Percentiles rank a stretch among this genome's conserved stretches.
These are phyloP conservation scores for Tricholoma terreum DNA, from an alignment of 768 basidiomycete genomes.

Conservation along the genomic window DNA sequence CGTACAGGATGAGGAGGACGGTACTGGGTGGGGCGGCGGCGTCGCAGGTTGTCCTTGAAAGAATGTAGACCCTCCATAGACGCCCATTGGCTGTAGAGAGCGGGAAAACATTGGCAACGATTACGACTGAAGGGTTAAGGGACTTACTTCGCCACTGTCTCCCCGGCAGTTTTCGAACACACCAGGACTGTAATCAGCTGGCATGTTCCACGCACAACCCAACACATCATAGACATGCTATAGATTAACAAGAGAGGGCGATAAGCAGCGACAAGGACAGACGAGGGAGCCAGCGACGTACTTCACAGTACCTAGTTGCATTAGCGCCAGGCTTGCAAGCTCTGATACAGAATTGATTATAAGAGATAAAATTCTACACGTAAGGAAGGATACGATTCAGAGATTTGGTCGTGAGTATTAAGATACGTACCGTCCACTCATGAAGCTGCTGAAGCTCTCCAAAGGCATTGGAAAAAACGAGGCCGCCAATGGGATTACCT, in stretches of 20 bases:
- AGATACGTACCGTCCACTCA: slow-evolving; percentile 65
- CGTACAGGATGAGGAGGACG: slow-evolving; percentile 60
- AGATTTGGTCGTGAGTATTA: not conserved
- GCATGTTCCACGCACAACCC: slow-evolving; percentile 58
- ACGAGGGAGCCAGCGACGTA: not conserved
- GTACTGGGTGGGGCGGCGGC: slow-evolving; percentile 54
- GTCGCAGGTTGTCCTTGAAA: slow-evolving; percentile 58
- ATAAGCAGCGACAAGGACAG: not conserved
- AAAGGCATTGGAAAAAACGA: slow-evolving; percentile 71
- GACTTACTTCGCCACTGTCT: slow-evolving; percentile 40
- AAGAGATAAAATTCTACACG: slow-evolving; percentile 58
- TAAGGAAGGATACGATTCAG: not conserved
- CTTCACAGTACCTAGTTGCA: slow-evolving; percentile 49
- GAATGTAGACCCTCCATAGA: slow-evolving; percentile 68
- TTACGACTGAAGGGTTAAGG: not conserved
- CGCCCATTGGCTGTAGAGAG: slow-evolving; percentile 52
- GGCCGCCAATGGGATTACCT: slow-evolving; percentile 61
- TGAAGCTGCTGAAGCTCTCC: slow-evolving; percentile 54
- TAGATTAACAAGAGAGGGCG: not conserved
- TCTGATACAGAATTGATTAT: slow-evolving; percentile 66
- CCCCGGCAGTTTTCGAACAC: slow-evolving; percentile 49
- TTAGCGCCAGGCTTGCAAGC: slow-evolving; percentile 54
- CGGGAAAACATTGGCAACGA: not conserved
- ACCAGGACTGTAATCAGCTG: slow-evolving; percentile 34
- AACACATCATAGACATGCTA: not conserved